Conservation (phyloP, 208 protist genomes). For the Sergeia podlipaevii region DNA sequence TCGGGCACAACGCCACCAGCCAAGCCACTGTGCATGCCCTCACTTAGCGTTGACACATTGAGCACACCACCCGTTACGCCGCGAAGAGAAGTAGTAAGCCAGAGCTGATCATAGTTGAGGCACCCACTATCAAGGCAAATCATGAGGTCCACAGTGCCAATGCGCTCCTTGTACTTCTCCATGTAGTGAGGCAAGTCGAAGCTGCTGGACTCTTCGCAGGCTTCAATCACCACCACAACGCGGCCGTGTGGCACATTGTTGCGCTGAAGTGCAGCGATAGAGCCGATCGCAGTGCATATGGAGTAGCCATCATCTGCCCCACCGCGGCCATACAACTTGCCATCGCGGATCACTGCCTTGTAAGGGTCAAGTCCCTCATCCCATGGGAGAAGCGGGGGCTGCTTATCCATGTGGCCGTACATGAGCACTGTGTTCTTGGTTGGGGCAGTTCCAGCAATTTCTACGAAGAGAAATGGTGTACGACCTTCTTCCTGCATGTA, state of each 20-base stretch:
- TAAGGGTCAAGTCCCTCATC: conserved; percentile 83
- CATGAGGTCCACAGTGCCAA: conserved; percentile 86
- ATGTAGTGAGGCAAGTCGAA: conserved; percentile 85
- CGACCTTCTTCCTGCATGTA: conserved; percentile 61
- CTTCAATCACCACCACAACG: conserved; percentile 89
- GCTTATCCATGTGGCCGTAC: conserved; percentile 97
- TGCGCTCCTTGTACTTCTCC: conserved; percentile 39
- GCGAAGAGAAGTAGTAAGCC: conserved; percentile 93
- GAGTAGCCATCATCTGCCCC: conserved; percentile 92
- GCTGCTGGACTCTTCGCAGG: conserved; percentile 89
- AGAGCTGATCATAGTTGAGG: conserved; percentile 95
- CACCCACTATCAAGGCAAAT: conserved; percentile 94
- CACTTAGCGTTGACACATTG: conserved; percentile 69
- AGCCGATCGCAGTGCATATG: conserved; percentile 64
- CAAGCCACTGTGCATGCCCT: conserved; percentile 92
- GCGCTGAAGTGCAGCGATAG: conserved; percentile 72
- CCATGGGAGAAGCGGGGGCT: conserved; percentile 94
- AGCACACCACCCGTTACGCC: conserved; percentile 85
- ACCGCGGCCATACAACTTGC: conserved; percentile 91
- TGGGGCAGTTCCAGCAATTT: conserved; percentile 60
- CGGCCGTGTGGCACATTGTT: conserved; percentile 79
- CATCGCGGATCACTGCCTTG: conserved; percentile 77
- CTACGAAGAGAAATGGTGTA: conserved; percentile 85
- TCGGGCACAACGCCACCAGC: conserved; percentile 93
- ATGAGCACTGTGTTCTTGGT: conserved; percentile 83